Conservation (phyloP, 331 rosid genomes). For the Dryas integrifolia region DNA sequence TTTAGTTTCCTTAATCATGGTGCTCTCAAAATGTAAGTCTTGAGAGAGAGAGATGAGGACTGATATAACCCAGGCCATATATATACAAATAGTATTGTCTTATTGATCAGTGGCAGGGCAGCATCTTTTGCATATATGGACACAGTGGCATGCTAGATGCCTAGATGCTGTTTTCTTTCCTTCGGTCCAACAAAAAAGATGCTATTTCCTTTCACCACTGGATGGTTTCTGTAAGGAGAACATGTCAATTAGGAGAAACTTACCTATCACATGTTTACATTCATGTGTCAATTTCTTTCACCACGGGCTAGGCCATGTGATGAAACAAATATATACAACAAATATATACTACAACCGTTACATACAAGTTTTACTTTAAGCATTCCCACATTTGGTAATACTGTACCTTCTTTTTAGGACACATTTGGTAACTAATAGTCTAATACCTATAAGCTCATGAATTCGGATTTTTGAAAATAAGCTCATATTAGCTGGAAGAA, state of each 20-base stretch:
- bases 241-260: not conserved
- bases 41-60: not conserved
- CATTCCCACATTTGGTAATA: no score
- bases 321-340: no score
- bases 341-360: no score
- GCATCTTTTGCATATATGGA: conserved; percentile 1
- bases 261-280: no score
- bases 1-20: conserved; percentile 28
- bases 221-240: not conserved
- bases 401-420: no score
- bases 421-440: no score
- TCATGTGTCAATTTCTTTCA: no score
- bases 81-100: not conserved
- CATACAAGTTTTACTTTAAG: no score
- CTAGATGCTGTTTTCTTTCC: not conserved
- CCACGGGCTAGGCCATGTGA: no score
- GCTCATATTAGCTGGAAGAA: not conserved
- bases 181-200: no score
- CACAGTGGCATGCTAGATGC: not conserved
- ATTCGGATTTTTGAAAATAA: not conserved
- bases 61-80: not conserved
- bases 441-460: not conserved
- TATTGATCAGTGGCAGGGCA: not conserved
- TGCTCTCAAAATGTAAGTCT: not conserved
- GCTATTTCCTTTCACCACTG: not conserved